Conservation (phyloP, 1,139 yeast genomes). For the Hanseniaspora sp. region DNA sequence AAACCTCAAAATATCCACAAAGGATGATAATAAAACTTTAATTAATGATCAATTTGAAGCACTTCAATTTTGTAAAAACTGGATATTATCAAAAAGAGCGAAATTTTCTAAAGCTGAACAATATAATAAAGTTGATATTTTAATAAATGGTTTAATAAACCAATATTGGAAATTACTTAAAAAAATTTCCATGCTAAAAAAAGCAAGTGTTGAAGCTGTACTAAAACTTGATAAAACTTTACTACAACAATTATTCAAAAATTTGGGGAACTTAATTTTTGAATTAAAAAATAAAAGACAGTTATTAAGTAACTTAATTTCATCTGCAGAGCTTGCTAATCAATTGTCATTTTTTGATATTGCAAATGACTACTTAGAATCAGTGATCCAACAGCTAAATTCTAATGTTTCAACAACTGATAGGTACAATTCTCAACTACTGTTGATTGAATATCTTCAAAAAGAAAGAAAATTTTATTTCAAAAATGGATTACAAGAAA, state of each 20-base stretch:
- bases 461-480: slow-evolving; percentile 28
- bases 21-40: slow-evolving; percentile 3
- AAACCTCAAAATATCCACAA: slow-evolving; percentile 1
- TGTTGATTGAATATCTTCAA: slow-evolving; percentile 49
- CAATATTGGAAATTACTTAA: slow-evolving; percentile 17
- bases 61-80: slow-evolving; percentile 10
- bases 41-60: slow-evolving; percentile 7
- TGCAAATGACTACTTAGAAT: slow-evolving; percentile 77
- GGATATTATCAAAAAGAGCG: slow-evolving; percentile 11
- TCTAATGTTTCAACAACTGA: slow-evolving; percentile 36
- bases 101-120: slow-evolving; percentile 18
- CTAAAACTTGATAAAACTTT: slow-evolving; percentile 15
- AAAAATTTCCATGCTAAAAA: slow-evolving; percentile 18
- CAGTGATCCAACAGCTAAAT: slow-evolving; percentile 50
- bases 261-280: slow-evolving; percentile 12
- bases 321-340: slow-evolving; percentile 60
- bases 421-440: slow-evolving; percentile 40
- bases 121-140: slow-evolving; percentile 20
- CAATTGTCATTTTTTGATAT: slow-evolving; percentile 53
- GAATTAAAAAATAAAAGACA: slow-evolving; percentile 22
- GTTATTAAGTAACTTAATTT: slow-evolving; percentile 38
- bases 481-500: slow-evolving; percentile 18
- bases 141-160: slow-evolving; percentile 3
- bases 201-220: not conserved
- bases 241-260: slow-evolving; percentile 20